Base-by-base conservation (phyloP, 2,329 filamentous ascomycete genomes). In the Ceratocystis huliohia region DNA sequence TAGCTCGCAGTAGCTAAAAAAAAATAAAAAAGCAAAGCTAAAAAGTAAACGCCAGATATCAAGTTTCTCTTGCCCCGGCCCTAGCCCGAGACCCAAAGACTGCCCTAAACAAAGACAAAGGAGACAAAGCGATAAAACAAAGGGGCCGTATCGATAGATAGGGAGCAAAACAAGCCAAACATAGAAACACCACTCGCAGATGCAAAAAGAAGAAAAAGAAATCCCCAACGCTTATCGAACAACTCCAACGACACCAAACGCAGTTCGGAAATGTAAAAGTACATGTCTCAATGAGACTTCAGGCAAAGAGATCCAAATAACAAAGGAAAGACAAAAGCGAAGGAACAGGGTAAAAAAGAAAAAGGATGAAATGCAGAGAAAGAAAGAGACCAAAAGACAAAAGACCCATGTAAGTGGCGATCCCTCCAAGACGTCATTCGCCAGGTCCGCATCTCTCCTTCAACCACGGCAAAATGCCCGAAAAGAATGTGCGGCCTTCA, bases 281-380 rank as follows among this genome's bases (percentile, higher is more conserved):
- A 67, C 61, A 67, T 50, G 44, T 64, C 66, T 65, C 48, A 53
- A 64, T 28, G 17, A 64, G 61, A 64, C 50, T 50, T 61, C 6
- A 46, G 22, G 28, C 41, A 25, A 63, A 30, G 8, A 50, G 2
- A 37, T 37, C 8, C 28, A 50, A 8, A 28, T n/a, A 53, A 53
- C 44, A 64, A 64, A 62, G 37, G 61, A 62, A 62, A 48, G 17
- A 33, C 46, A 3, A 22, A 25, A 10, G 17, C 1, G 20, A n/a
- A 41, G 44, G 8, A 48, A 53, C 50, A 44, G 20, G 8, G 28
- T 28, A 28, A 28, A 28, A 28, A 44, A 15, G 28, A 61, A 44
- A 44, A 28, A 41, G 20, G 48, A 22, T 7, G 3, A 44, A 50
- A 66, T 8, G 5, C 22, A 53, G 30, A 10, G 15, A 7, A 17